Evolutionary conservation across 2,329 filamentous ascomycete genomes (phyloP).

Genomic region (Penicillium sp.): DNA sequence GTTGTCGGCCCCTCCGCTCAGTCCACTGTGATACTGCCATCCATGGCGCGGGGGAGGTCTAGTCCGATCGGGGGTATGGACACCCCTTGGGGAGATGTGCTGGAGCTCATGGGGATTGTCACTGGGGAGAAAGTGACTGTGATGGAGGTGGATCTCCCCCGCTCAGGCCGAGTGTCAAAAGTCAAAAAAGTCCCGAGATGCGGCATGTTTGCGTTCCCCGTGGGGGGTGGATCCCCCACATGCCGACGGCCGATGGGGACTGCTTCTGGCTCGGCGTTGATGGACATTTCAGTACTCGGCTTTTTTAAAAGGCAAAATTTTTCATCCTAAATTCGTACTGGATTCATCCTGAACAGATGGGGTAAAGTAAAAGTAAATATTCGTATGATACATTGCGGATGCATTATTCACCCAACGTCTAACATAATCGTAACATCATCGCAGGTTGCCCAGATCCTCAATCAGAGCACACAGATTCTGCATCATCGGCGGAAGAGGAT

Average conservation of each 20-base stretch:
- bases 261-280: not conserved
- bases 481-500: slow-evolving; percentile 16
- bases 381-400: not conserved
- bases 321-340: not conserved
- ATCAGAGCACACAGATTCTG: slow-evolving; percentile 18
- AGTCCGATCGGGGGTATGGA: not conserved
- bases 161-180: not conserved
- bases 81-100: not conserved
- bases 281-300: not conserved
- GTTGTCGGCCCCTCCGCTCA: not conserved
- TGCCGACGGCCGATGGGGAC: not conserved
- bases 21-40: not conserved
- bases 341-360: not conserved
- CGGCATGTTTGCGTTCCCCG: not conserved
- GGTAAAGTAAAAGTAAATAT: too few species aligned
- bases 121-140: not conserved
- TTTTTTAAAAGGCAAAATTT: too few species aligned
- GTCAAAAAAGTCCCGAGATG: not conserved
- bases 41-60: not conserved
- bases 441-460: slow-evolving; percentile 17
- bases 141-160: not conserved
- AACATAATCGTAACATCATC: slow-evolving; percentile 1
- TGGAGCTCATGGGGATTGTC: not conserved
- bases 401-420: not conserved
- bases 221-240: slow-evolving; percentile 13